A percentile compares a stretch with the other conserved stretches of the same genome.
Conservation (phyloP, 176 grass and related monocot species). For the barley (Hordeum vulgare) region MorexV3_pseudomolecules_assembly NC_058523.1:458402683-458403182, state of each 20-base stretch:
- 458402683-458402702: neutral
- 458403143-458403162: neutral
- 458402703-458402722: neutral
- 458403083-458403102: neutral
- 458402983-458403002: neutral
- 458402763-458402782: neutral
- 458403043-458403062: slow-evolving; percentile 1
- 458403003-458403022: neutral
- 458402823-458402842: neutral
- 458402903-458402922: slow-evolving; percentile 2
- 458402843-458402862: neutral
- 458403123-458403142: neutral
- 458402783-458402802: neutral
- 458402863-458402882: neutral
- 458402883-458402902: neutral
- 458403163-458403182: neutral
- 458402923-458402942: neutral
- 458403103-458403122: slow-evolving; percentile 8
- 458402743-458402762: neutral
- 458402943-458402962: neutral
- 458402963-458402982: neutral
- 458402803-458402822: neutral
- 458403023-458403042: neutral
- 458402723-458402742: neutral
- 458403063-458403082: neutral